phyloP scores from a whole-genome alignment of 441 rosid genomes.

The Eugenia klotzschiana region DNA sequence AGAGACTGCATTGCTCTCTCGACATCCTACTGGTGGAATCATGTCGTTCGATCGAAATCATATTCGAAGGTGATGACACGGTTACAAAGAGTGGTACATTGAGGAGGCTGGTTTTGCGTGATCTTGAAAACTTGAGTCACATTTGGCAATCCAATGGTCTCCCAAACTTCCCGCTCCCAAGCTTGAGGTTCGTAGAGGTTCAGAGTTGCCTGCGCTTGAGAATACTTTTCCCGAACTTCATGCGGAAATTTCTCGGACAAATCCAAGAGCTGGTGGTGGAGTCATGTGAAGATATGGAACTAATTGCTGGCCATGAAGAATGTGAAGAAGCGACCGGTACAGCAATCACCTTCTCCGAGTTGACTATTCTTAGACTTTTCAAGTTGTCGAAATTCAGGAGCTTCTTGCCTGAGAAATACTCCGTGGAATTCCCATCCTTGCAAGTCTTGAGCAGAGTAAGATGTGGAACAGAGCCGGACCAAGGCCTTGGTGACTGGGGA shows the following conservation, averaged over 20 bases:
- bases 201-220: background rate
- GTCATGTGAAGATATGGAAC: background rate
- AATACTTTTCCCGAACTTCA: background rate
- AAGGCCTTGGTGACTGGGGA: too few species aligned
- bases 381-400: background rate
- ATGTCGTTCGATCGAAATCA: background rate
- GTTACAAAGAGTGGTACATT: accelerated
- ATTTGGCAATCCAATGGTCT: accelerated
- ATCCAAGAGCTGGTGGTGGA: background rate
- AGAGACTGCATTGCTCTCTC: accelerated
- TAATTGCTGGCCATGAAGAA: background rate
- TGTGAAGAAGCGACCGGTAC: background rate
- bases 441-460: background rate
- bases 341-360: background rate
- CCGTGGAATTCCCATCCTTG: background rate
- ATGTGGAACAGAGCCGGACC: background rate
- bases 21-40: accelerated
- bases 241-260: background rate
- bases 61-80: accelerated
- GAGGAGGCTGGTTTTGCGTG: background rate
- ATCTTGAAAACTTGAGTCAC: background rate
- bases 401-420: background rate
- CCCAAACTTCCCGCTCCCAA: background rate
- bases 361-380: background rate
- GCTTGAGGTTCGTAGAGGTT: background rate